These are phyloP conservation scores for Thamnidium elegans DNA, from an alignment of 192 early-diverging fungal species.

Conservation along the genomic window DNA sequence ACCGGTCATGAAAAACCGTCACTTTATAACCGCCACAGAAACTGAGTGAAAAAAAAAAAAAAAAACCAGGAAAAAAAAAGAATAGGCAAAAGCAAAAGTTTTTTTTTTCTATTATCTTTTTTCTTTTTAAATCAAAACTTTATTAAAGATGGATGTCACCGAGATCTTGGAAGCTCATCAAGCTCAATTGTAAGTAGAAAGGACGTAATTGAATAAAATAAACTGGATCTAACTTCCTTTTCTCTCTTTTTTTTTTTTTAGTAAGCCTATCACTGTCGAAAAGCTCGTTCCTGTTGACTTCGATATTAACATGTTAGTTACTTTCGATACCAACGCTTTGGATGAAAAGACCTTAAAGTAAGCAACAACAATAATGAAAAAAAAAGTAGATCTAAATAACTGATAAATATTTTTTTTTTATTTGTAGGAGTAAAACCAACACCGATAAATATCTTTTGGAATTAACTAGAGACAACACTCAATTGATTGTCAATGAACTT, in stretches of 20 bases:
- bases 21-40: too few relatives aligned
- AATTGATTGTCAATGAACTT: conserved; percentile 85
- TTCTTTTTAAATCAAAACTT: not conserved
- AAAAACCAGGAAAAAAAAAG: too few relatives aligned
- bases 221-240: not conserved
- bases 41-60: too few relatives aligned
- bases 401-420: not conserved
- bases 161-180: conserved; percentile 68
- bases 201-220: not conserved
- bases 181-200: conserved; percentile 48
- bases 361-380: conserved; percentile 10
- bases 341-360: conserved; percentile 60
- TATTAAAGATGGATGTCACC: conserved; percentile 58
- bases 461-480: conserved; percentile 75
- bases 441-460: conserved; percentile 62
- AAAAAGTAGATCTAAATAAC: too few relatives aligned
- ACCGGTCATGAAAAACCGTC: too few relatives aligned
- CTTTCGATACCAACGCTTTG: conserved; percentile 80
- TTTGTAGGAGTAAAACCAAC: conserved; percentile 32
- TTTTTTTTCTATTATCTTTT: conserved; percentile 8
- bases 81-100: not conserved
- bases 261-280: conserved; percentile 75
- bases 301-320: conserved; percentile 83
- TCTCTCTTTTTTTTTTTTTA: conserved; percentile 15
- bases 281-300: conserved; percentile 81